Evolutionary conservation across 345 rosid genomes (phyloP).

Genomic region (Pistacia vera): DNA sequence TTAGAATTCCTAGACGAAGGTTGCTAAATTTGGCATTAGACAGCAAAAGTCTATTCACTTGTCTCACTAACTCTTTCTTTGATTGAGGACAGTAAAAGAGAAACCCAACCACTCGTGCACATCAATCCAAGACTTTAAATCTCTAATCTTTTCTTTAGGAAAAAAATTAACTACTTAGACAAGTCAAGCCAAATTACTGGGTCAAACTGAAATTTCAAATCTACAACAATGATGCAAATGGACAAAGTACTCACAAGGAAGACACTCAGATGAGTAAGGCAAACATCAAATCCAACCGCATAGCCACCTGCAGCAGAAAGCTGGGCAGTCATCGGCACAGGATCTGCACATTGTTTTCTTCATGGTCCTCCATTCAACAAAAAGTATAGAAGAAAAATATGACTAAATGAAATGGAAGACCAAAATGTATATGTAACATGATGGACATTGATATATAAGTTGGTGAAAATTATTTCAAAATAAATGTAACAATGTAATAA

Average conservation of each 20-base stretch:
- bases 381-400: background rate
- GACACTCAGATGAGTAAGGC: constrained; percentile 81
- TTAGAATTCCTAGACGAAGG: background rate
- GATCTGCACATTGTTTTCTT: constrained; percentile 50
- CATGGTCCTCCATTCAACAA: constrained; percentile 37
- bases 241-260: background rate
- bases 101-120: no score
- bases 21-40: background rate
- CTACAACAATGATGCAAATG: background rate
- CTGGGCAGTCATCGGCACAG: constrained; percentile 46
- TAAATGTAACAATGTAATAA: background rate
- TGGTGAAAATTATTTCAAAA: background rate
- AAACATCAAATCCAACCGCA: constrained; percentile 46
- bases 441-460: constrained; percentile 5
- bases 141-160: no score
- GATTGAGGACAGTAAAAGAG: no score
- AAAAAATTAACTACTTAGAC: background rate
- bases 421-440: constrained; percentile 14
- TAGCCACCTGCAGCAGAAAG: constrained; percentile 54
- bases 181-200: background rate
- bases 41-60: background rate
- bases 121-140: no score
- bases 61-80: no score
- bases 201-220: background rate
- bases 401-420: background rate